These are phyloP conservation scores for Solanum bukasovii DNA, from an alignment of 257 asterid species.

Conservation along the genomic window DNA sequence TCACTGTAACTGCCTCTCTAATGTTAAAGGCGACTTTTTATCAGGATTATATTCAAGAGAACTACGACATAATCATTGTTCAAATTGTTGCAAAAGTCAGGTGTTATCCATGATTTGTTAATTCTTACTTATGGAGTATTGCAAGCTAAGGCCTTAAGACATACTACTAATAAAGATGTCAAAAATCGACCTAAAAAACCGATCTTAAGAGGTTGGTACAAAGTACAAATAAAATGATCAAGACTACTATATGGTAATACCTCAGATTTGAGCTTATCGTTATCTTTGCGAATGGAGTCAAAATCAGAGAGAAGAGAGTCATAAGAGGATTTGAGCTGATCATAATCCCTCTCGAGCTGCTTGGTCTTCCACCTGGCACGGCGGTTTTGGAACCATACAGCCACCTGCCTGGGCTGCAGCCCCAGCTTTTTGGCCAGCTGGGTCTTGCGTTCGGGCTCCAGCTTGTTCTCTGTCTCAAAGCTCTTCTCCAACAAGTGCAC, in stretches of 20 bases:
- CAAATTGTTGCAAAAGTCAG: neutral
- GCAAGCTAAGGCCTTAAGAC: neutral
- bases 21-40: neutral
- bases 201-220: neutral
- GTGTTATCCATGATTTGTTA: neutral
- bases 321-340: conserved; percentile 75
- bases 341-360: conserved; percentile 88
- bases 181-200: neutral
- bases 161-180: neutral
- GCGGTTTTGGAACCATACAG: conserved; percentile 99
- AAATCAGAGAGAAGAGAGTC: conserved; percentile 67
- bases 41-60: neutral
- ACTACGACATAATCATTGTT: neutral
- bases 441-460: conserved; percentile 90
- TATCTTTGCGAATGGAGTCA: conserved; percentile 66
- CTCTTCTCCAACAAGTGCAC: conserved; percentile 94
- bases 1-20: neutral
- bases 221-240: neutral
- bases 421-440: conserved; percentile 91
- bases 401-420: conserved; percentile 97
- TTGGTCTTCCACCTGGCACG: conserved; percentile 99
- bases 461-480: conserved; percentile 91
- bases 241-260: conserved; percentile 12
- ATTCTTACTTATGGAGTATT: neutral
- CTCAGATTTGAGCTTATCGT: conserved; percentile 84